phyloP scores from a whole-genome alignment of 495 filamentous ascomycete species.

The Jackrogersella minutella region DNA sequence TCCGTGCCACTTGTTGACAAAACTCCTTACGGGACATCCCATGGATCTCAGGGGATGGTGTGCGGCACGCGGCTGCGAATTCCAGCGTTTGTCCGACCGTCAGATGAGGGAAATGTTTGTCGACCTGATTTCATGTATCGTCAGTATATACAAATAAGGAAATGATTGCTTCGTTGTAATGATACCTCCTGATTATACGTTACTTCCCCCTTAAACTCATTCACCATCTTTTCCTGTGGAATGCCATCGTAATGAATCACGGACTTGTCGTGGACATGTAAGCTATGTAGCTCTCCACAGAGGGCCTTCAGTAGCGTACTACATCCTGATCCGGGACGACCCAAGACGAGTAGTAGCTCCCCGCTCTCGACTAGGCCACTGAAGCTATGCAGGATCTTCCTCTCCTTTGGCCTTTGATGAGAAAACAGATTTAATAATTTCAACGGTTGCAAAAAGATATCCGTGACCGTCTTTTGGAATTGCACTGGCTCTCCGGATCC shows the following conservation, averaged over 20 bases:
- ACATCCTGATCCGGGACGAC: slow-evolving; percentile 1
- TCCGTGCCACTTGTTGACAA: background rate
- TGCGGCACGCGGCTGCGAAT: slow-evolving; percentile 6
- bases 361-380: slow-evolving; percentile 1
- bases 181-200: slow-evolving; percentile 3
- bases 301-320: slow-evolving; percentile 2
- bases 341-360: slow-evolving; percentile 1
- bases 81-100: slow-evolving; percentile 5
- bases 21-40: slow-evolving; percentile 5
- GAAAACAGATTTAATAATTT: background rate
- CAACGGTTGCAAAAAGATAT: background rate
- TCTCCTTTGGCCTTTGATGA: background rate
- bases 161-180: background rate
- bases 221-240: slow-evolving; percentile 11
- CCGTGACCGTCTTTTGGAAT: slow-evolving; percentile 3
- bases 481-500: background rate
- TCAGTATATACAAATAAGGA: background rate
- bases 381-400: slow-evolving; percentile 8
- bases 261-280: slow-evolving; percentile 5
- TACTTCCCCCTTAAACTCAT: slow-evolving; percentile 6
- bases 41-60: slow-evolving; percentile 2
- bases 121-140: background rate
- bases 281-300: background rate
- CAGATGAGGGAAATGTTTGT: slow-evolving; percentile 12
- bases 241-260: slow-evolving; percentile 7